Base-by-base conservation (phyloP, 495 filamentous ascomycete genomes). In the Margaritispora aquatica region DNA sequence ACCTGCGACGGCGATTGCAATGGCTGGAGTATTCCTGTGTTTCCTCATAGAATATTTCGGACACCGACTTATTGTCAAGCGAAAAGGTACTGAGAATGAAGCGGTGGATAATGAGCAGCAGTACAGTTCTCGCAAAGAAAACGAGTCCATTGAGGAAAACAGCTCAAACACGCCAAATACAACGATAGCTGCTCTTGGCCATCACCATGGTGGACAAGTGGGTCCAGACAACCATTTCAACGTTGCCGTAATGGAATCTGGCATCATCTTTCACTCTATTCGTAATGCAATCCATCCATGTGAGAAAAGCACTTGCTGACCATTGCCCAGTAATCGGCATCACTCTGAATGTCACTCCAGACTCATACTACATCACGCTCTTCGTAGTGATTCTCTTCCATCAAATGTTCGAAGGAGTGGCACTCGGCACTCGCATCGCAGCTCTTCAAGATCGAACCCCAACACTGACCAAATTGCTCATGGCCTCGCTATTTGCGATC, bases 341-440 rank as follows among this genome's bases (percentile, higher is more conserved):
- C 50, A 82, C 81, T 22, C 74, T 84, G 1, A 79, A 81, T 20
- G 80, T 86, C 9, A 73, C 80, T 1, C 78, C 73, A 23, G 80
- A 84, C 68, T 74, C 70, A 26, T 76, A 74, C 64, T 85, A 85
- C 72, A 67, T 73, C 46, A 79, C 77, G 8, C 77, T 86, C 27
- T 77, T 82, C 58, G 66, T 77, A 34, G 83, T 84, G 41, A 82
- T 86, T 51, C 63, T 83, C 51, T 84, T 86, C 70, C 83, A 84
- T 61, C 83, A 93, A 66, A 86, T 87, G 66, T 91, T 92, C 55
- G 88, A 92, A 73, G 88, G 89, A 20, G 77, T 91, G 55, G 88
- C 88, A 20, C 80, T 91, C 10, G 87, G 88, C 17, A 81, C 87
- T 4, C 82, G 86, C 27, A 90, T 90, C 59, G 84, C 87, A 5